Evolutionary conservation across 2,329 filamentous ascomycete genomes (phyloP).

Genomic region (Fusarium sarcochroum): DNA sequence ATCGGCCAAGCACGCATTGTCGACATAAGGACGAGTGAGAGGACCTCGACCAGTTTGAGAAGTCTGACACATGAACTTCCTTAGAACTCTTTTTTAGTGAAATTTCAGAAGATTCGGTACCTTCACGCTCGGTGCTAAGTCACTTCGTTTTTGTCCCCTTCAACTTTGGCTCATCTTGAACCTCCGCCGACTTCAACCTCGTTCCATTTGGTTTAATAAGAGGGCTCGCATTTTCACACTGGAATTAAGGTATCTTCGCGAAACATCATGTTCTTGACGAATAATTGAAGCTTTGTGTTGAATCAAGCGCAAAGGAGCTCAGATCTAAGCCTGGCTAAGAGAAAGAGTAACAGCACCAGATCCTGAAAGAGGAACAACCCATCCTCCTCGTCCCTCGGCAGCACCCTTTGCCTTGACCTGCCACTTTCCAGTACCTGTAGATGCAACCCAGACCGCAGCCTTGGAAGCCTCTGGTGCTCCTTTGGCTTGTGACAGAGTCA

Average conservation of each 20-base stretch:
- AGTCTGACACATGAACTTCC: background rate
- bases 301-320: background rate
- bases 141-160: too few species aligned
- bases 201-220: too few species aligned
- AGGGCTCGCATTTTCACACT: too few species aligned
- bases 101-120: too few species aligned
- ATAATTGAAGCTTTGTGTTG: background rate
- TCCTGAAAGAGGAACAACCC: conserved; percentile 18
- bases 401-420: conserved; percentile 7
- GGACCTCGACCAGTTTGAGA: background rate
- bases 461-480: conserved; percentile 47
- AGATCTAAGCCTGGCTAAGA: background rate
- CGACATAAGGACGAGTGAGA: background rate
- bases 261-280: too few species aligned
- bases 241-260: too few species aligned
- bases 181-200: too few species aligned
- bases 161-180: too few species aligned
- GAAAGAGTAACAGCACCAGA: conserved; percentile 9
- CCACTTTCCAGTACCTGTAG: conserved; percentile 36
- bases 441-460: conserved; percentile 56
- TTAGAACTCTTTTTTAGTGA: background rate
- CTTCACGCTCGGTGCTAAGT: too few species aligned
- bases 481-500: conserved; percentile 52
- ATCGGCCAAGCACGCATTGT: background rate
- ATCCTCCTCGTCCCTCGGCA: conserved; percentile 40